Evolutionary conservation across 1,284 basidiomycete species (phyloP).

Genomic region (Vanrija sp.): DNA sequence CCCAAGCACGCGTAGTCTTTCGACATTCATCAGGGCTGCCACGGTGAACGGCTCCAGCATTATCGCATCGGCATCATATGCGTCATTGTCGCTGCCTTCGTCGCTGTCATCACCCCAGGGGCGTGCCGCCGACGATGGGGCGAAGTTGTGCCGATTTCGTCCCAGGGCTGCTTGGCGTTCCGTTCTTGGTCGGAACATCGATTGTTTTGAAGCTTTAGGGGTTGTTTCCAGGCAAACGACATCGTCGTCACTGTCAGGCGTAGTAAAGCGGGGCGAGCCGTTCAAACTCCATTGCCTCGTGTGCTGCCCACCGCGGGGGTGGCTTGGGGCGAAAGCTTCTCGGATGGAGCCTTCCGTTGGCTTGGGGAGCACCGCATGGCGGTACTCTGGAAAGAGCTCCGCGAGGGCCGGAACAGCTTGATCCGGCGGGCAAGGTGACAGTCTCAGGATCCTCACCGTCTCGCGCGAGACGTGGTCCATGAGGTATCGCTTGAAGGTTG

Average conservation of each 20-base stretch:
- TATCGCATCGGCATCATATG: background rate
- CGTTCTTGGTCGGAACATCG: background rate
- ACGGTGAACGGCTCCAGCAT: background rate
- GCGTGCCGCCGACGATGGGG: too few relatives aligned
- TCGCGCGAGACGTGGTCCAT: slow-evolving; percentile 38
- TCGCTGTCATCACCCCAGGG: background rate
- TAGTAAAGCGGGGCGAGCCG: too few relatives aligned
- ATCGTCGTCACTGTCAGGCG: background rate
- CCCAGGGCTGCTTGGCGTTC: background rate
- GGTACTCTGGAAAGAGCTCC: slow-evolving; percentile 19
- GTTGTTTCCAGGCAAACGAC: background rate
- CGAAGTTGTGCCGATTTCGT: background rate
- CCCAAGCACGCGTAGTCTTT: background rate
- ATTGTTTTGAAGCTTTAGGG: background rate
- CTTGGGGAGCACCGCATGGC: too few relatives aligned
- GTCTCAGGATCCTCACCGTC: slow-evolving; percentile 5
- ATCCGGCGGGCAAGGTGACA: background rate
- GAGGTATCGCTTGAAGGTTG: slow-evolving; percentile 39
- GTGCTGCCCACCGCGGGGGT: background rate
- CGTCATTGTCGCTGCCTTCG: background rate
- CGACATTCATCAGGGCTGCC: background rate
- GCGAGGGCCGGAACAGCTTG: slow-evolving; percentile 7
- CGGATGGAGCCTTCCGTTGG: background rate
- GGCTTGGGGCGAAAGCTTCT: background rate
- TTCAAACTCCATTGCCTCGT: background rate